Conservation (phyloP, 2,329 filamentous ascomycete genomes). For the Xylariaceae sp. region DNA sequence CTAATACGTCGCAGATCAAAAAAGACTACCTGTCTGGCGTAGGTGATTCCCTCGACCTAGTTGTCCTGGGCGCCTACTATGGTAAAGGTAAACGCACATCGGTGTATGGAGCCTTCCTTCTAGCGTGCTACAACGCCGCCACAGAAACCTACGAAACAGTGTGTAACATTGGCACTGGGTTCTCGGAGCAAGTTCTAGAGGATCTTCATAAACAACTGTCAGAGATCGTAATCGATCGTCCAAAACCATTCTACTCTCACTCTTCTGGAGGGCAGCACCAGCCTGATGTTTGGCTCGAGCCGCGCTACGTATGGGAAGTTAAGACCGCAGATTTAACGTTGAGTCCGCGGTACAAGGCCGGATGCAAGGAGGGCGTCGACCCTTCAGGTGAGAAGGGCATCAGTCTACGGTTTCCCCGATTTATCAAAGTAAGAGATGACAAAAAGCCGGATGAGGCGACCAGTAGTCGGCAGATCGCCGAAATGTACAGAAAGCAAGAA, state of each 20-base stretch:
- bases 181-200: conserved; percentile 92
- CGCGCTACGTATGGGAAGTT: conserved; percentile 94
- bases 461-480: conserved; percentile 81
- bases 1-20: conserved; percentile 70
- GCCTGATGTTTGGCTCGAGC: conserved; percentile 98
- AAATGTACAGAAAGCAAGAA: conserved; percentile 97
- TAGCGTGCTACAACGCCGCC: conserved; percentile 87
- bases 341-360: conserved; percentile 92
- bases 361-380: conserved; percentile 78
- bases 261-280: conserved; percentile 86
- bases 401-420: conserved; percentile 87
- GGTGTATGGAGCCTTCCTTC: conserved; percentile 92
- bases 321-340: conserved; percentile 95
- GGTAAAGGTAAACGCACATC: conserved; percentile 95
- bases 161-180: conserved; percentile 98
- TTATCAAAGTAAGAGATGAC: conserved; percentile 89
- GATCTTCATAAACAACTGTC: conserved; percentile 79
- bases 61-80: conserved; percentile 92
- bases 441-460: conserved; percentile 96
- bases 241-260: conserved; percentile 95
- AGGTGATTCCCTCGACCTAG: conserved; percentile 94
- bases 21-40: conserved; percentile 96
- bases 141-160: conserved; percentile 90
- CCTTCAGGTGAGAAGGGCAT: conserved; percentile 76
- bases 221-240: conserved; percentile 79